A percentile compares a stretch with the other conserved stretches of the same genome.
These are phyloP conservation scores for Ceratocystis huliohia DNA, from an alignment of 2,329 filamentous ascomycete species.

Conservation along the genomic window DNA sequence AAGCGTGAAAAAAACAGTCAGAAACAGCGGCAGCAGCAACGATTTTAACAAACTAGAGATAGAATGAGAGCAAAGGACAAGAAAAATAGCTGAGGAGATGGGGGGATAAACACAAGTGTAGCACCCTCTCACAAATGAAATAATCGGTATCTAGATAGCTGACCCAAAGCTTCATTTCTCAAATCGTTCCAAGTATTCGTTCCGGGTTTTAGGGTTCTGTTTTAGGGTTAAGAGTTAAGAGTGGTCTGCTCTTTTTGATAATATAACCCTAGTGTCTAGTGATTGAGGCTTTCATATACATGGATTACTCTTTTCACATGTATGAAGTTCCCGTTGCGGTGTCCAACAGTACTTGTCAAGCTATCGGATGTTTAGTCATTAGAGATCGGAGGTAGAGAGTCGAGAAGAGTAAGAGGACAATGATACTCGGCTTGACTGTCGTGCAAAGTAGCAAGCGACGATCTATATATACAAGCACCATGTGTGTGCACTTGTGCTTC, in stretches of 20 bases:
- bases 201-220: background rate
- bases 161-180: background rate
- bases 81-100: too few relatives aligned
- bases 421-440: background rate
- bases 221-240: background rate
- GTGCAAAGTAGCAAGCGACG: background rate
- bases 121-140: background rate
- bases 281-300: background rate
- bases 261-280: background rate
- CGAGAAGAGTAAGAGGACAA: background rate
- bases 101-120: background rate
- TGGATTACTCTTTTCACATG: too few relatives aligned
- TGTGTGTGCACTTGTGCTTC: too few relatives aligned
- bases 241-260: background rate
- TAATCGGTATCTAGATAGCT: background rate
- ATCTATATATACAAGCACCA: too few relatives aligned
- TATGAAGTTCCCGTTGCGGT: background rate
- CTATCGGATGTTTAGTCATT: background rate
- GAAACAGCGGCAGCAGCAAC: background rate
- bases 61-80: background rate
- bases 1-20: background rate
- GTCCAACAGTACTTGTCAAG: background rate
- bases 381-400: background rate
- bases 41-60: background rate
- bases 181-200: background rate